Evolutionary conservation across 257 asterid species (phyloP).

Genomic region (Penstemon eatonii): DNA sequence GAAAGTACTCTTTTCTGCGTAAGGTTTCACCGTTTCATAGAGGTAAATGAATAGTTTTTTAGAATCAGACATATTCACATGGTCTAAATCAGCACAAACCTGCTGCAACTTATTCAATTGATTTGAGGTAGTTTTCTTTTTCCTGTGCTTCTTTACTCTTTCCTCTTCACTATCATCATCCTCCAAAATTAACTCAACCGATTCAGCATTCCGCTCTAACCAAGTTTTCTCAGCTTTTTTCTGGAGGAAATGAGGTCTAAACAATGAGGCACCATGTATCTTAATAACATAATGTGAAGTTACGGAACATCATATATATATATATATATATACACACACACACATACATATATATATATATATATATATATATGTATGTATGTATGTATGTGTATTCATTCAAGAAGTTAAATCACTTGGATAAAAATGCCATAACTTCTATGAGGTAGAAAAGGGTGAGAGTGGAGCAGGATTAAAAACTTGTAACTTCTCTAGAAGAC

Average conservation of each 20-base stretch:
- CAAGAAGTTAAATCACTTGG: slow-evolving; percentile 13
- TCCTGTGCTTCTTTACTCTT: slow-evolving; percentile 62
- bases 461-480: slow-evolving; percentile 12
- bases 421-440: background rate
- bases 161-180: slow-evolving; percentile 92
- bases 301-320: slow-evolving; percentile 22
- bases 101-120: slow-evolving; percentile 74
- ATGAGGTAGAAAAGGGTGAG: background rate
- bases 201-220: slow-evolving; percentile 84
- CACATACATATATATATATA: too few species aligned
- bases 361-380: too few species aligned
- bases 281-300: slow-evolving; percentile 7
- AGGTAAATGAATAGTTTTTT: background rate
- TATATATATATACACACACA: slow-evolving; percentile 4
- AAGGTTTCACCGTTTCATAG: background rate
- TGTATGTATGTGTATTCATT: background rate
- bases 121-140: slow-evolving; percentile 60
- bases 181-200: slow-evolving; percentile 71
- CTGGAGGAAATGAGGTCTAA: slow-evolving; percentile 38
- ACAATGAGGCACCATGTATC: slow-evolving; percentile 19
- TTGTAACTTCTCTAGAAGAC: background rate
- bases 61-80: slow-evolving; percentile 7
- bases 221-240: slow-evolving; percentile 82
- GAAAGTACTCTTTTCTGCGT: slow-evolving; percentile 1
- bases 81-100: slow-evolving; percentile 40